Base-by-base conservation (phyloP, 306 rosid species). In the Corylus americana region DNA sequence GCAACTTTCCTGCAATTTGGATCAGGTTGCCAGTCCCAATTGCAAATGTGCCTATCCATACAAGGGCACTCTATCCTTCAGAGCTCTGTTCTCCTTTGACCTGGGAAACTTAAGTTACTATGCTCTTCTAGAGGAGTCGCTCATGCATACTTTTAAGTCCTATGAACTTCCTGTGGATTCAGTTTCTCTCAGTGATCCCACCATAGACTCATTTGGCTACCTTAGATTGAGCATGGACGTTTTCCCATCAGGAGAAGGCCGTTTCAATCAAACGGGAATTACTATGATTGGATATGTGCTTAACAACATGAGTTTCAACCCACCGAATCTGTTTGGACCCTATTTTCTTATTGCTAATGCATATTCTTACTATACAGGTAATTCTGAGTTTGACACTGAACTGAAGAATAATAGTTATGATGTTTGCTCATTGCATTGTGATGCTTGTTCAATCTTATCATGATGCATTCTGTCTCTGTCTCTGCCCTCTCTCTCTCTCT, bases 11-110 rank as follows among this genome's bases (percentile, higher is more conserved):
- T 90, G 97, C 82, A 66, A 29, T 75, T 3, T 54, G 5, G 62
- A 78, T 54, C 81, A 78, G 81, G 83, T 55, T 80, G 62, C 67
- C 25, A 91, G 93, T 78, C 98, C 95, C 35, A 90, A 80, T 17
- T 93, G 95, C 82, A 77, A 8, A 75, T 91, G 98, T 74, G 83
- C 88, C 63, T 83, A 86, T 76, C 93, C 98, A 72, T 93, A 81
- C 76, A 39, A 83, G 5, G 98, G 97, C 71, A 83, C 81, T 69
- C 82, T 93, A 25, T 2, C 4, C 77, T 83, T 93, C 80, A 83
- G 91, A 90, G 89, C 91, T 55, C 89, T 88, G 29, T 54, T 83
- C 44, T 87, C 87, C 89, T 86, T 91, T 8, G 87, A 71, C 80
- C 81, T 83, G 79, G 73, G 4, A 31, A 90, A 83, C 80, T 4